Evolutionary conservation across 2,329 filamentous ascomycete species (phyloP).

Genomic region (Cryoendolithus antarcticus): DNA sequence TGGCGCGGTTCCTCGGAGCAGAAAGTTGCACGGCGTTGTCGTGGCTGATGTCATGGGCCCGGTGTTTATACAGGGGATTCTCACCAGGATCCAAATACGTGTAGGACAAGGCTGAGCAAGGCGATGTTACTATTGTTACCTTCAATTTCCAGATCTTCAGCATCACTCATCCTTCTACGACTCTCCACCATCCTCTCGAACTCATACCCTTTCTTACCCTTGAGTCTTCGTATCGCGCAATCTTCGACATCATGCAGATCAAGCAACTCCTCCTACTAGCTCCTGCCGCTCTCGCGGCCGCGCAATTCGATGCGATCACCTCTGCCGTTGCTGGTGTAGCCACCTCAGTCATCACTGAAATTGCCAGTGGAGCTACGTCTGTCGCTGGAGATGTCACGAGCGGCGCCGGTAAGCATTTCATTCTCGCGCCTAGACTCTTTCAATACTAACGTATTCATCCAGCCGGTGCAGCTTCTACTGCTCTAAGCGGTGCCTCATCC

Average conservation of each 20-base stretch:
- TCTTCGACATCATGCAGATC: neutral
- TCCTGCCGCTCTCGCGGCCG: slow-evolving; percentile 8
- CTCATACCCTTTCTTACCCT: neutral
- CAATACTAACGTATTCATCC: too few species aligned
- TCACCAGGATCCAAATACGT: neutral
- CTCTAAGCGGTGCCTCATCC: neutral
- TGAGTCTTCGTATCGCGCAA: neutral
- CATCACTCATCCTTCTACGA: neutral
- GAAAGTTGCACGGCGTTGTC: too few species aligned
- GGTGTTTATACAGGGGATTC: neutral
- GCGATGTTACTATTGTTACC: neutral
- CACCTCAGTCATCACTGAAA: neutral
- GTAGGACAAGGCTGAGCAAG: neutral
- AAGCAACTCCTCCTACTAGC: slow-evolving; percentile 7
- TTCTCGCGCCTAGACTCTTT: too few species aligned
- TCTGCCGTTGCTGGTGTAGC: too few species aligned
- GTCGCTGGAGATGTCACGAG: neutral
- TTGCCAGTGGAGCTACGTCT: slow-evolving; percentile 1
- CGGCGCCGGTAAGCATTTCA: too few species aligned
- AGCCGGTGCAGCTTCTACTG: too few species aligned
- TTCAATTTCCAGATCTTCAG: neutral
- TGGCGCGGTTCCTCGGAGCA: too few species aligned
- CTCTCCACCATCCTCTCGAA: neutral
- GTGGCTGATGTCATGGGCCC: too few species aligned
- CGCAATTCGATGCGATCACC: slow-evolving; percentile 4